Base-by-base conservation (phyloP, 441 rosid genomes). In the Macaranga tanarius region DNA sequence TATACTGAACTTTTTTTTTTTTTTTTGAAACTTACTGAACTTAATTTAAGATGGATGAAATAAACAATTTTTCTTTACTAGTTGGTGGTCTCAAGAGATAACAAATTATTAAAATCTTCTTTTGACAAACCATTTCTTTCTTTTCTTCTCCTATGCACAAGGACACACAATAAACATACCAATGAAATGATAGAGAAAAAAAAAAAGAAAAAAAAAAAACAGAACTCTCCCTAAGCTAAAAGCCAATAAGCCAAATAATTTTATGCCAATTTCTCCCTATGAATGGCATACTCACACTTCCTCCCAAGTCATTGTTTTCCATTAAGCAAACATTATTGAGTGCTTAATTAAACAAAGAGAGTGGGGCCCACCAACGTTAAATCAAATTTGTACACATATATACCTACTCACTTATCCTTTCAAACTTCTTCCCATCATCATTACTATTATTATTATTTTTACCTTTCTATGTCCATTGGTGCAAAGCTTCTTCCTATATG, bases 391-490 rank as follows among this genome's bases (percentile, higher is more conserved):
- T 77, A 72, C 72, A 75, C 51, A 67, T 12, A 62, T 64, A 67
- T 17, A 62, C 64, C 69, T 48, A 75, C 44, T 58, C 9, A 23
- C 45, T 47, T 4, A 12, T 26, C 17, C 16, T 11, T 57, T 54
- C 2, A 11, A 44, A 61, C 22, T 34, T 55, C 34, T 34, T 5
- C 10, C 60, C 13, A 51, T 11, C 52, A 28, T 63, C 26, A 11
- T 48, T 2, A 45, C 50, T 48, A 3, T 12, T 48, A 11, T 48
- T 48, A 13, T 48, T 16, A 48, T 0, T 16, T 48, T 75, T 72
- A 86, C 83, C 82, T 84, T 48, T 80, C 86, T 11, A 79, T 80
- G 65, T 83, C 80, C 45, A 80, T 20, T 16, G 80, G 69, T 2
- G 57, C 77, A 60, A 73, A 73, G 31, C 62, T 52, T 62, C 65